Evolutionary conservation across 129 eudicot species (phyloP).

Genomic region (Scalesia atractyloides): DNA sequence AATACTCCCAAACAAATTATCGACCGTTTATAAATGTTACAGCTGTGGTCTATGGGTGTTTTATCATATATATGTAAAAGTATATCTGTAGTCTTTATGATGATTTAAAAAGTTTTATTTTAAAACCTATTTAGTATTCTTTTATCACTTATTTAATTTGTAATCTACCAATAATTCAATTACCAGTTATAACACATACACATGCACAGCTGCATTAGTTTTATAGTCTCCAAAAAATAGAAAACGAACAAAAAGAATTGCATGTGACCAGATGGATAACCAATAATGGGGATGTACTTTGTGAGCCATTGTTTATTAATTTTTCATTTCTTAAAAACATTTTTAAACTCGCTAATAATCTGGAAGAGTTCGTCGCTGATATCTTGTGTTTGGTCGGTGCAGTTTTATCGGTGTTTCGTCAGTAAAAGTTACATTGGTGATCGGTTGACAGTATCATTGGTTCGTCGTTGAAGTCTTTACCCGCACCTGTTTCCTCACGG

Average conservation of each 20-base stretch:
- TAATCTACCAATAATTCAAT: not conserved
- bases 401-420: no score
- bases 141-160: not conserved
- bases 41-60: constrained; percentile 3
- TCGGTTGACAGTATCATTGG: no score
- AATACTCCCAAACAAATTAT: constrained; percentile 12
- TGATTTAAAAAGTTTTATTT: not conserved
- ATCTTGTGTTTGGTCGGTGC: no score
- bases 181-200: constrained; percentile 18
- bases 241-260: constrained; percentile 28
- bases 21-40: constrained; percentile 13
- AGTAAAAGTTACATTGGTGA: no score
- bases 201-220: constrained; percentile 19
- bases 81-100: not conserved
- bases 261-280: constrained; percentile 25
- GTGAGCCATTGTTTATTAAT: not conserved
- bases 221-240: constrained; percentile 12
- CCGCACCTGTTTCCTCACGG: no score
- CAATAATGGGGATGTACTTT: constrained; percentile 23
- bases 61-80: not conserved
- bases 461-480: no score
- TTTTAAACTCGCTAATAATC: not conserved
- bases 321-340: not conserved
- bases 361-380: no score
- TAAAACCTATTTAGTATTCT: not conserved